Conservation (phyloP, 1,284 basidiomycete species). For the Thelephora terrestris region DNA sequence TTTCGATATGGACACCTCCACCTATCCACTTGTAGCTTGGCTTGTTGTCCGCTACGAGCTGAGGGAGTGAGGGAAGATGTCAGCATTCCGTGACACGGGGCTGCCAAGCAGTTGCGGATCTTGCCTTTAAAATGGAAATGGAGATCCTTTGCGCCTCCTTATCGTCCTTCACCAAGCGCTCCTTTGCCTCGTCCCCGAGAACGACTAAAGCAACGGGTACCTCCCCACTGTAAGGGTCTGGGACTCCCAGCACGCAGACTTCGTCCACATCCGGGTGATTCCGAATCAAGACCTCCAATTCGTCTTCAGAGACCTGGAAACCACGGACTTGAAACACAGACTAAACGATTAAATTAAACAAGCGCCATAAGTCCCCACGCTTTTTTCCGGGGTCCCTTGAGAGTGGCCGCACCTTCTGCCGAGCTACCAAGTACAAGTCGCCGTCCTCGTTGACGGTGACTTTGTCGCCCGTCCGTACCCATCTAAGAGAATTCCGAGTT, state of each 20-base stretch:
- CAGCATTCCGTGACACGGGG: neutral
- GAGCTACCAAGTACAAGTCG: constrained; percentile 34
- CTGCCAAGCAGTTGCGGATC: neutral
- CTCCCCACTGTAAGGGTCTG: constrained; percentile 74
- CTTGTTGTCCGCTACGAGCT: constrained; percentile 67
- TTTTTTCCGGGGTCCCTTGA: neutral
- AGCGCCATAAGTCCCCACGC: neutral
- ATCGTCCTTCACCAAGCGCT: neutral
- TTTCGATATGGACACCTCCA: constrained; percentile 51
- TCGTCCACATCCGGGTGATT: constrained; percentile 62
- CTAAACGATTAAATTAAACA: constrained; percentile 13
- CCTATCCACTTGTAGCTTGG: constrained; percentile 60
- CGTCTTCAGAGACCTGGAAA: constrained; percentile 44
- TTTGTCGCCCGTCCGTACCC: constrained; percentile 37
- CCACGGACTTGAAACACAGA: constrained; percentile 59
- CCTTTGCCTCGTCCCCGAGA: constrained; percentile 6
- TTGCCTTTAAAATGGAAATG: neutral
- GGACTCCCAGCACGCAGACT: constrained; percentile 65
- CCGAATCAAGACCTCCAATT: constrained; percentile 50
- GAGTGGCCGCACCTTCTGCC: constrained; percentile 30
- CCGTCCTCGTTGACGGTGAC: constrained; percentile 29
- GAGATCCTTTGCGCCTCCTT: neutral
- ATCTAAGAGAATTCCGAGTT: constrained; percentile 16
- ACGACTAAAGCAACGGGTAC: constrained; percentile 68
- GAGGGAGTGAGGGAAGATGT: neutral